Conservation (phyloP, 2,329 filamentous ascomycete genomes). For the Xylogone sp. region DNA sequence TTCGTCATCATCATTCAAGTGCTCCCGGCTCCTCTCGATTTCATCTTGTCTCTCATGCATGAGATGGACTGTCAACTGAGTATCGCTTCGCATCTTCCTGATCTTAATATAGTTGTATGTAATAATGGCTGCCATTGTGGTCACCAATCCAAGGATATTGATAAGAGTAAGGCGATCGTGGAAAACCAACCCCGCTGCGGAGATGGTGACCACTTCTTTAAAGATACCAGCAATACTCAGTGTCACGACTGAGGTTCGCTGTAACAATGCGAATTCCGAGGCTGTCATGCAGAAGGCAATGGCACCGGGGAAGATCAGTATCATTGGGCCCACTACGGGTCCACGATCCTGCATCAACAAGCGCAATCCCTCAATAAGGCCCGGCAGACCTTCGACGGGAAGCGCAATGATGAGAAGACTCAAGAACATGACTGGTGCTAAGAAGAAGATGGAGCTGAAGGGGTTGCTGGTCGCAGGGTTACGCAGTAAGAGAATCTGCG, state of each 20-base stretch:
- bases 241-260: slow-evolving; percentile 93
- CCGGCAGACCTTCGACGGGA: slow-evolving; percentile 74
- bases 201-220: slow-evolving; percentile 97
- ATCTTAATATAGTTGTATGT: slow-evolving; percentile 97
- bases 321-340: slow-evolving; percentile 56
- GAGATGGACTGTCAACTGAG: slow-evolving; percentile 43
- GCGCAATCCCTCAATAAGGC: slow-evolving; percentile 62
- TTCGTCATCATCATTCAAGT: slow-evolving; percentile 14
- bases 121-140: slow-evolving; percentile 82
- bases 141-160: slow-evolving; percentile 82
- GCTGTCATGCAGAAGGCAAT: slow-evolving; percentile 97
- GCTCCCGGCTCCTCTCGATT: slow-evolving; percentile 12
- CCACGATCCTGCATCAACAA: slow-evolving; percentile 67
- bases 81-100: slow-evolving; percentile 78
- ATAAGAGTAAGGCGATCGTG: slow-evolving; percentile 81
- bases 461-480: slow-evolving; percentile 95
- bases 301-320: slow-evolving; percentile 83
- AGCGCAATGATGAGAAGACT: slow-evolving; percentile 77
- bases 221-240: slow-evolving; percentile 97
- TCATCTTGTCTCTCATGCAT: slow-evolving; percentile 5
- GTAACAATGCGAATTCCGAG: slow-evolving; percentile 89
- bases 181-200: slow-evolving; percentile 82
- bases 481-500: slow-evolving; percentile 88
- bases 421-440: slow-evolving; percentile 95
- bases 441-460: slow-evolving; percentile 94